A percentile compares a stretch with the other conserved stretches of the same genome.
Conservation (phyloP, 1,284 basidiomycete genomes). For the Ganoderma lingzhi region DNA sequence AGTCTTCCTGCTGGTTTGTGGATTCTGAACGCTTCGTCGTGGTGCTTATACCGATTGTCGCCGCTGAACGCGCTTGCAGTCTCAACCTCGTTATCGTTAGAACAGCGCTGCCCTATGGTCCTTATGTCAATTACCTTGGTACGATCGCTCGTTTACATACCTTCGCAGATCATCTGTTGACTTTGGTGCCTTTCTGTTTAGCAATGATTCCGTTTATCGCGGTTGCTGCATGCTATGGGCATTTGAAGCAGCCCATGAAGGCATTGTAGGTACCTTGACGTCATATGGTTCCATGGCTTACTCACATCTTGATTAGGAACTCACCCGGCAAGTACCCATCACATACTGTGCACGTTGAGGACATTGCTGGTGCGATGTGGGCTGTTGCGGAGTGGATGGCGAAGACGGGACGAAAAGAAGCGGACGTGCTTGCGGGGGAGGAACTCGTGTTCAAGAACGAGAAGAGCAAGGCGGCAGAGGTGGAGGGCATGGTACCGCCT, state of each 20-base stretch:
- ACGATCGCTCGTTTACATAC: neutral
- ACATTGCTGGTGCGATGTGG: constrained; percentile 81
- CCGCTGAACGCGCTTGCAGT: constrained; percentile 45
- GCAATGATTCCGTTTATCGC: constrained; percentile 59
- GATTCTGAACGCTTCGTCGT: neutral
- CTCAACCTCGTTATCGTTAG: constrained; percentile 85
- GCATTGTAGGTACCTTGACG: constrained; percentile 59
- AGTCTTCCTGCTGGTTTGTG: constrained; percentile 36
- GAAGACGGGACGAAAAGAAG: constrained; percentile 64
- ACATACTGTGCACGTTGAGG: constrained; percentile 82
- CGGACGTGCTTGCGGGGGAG: constrained; percentile 71
- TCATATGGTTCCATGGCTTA: neutral
- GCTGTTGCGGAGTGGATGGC: constrained; percentile 81
- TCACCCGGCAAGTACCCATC: constrained; percentile 82
- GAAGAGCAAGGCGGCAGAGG: constrained; percentile 67
- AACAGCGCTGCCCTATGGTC: constrained; percentile 77
- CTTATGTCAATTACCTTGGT: constrained; percentile 72
- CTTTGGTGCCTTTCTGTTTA: constrained; percentile 46
- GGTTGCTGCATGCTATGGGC: constrained; percentile 85
- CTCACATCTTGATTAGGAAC: constrained; percentile 56
- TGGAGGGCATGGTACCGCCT: constrained; percentile 66
- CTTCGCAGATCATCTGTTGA: constrained; percentile 42
- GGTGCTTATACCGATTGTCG: neutral
- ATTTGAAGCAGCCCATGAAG: constrained; percentile 88
- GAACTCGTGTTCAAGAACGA: constrained; percentile 76